Evolutionary conservation across 495 filamentous ascomycete species (phyloP).

Genomic region (Rhypophila decipiens): DNA sequence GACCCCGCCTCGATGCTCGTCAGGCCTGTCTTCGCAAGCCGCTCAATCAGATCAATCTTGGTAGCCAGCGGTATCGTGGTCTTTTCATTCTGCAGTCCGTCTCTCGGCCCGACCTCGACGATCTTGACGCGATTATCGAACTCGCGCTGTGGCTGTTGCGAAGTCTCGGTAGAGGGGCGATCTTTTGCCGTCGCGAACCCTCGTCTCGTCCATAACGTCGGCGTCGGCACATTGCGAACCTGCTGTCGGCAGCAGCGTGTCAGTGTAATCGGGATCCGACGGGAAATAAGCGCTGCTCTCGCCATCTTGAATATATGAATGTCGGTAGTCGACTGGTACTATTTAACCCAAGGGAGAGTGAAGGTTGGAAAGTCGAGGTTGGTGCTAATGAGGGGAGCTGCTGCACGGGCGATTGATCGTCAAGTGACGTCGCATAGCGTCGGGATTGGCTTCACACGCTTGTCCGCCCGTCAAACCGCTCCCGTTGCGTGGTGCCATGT

Average conservation of each 20-base stretch:
- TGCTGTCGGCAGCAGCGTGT: neutral
- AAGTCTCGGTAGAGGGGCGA: neutral
- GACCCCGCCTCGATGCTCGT: slow-evolving; percentile 88
- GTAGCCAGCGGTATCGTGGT: slow-evolving; percentile 69
- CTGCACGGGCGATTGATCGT: neutral
- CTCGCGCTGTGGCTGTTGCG: neutral
- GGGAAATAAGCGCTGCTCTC: slow-evolving; percentile 2
- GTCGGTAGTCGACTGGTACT: neutral
- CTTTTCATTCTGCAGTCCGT: slow-evolving; percentile 96
- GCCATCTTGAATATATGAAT: slow-evolving; percentile 4
- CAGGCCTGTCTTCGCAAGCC: slow-evolving; percentile 78
- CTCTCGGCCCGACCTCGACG: slow-evolving; percentile 89
- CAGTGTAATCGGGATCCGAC: neutral
- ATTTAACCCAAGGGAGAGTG: slow-evolving; percentile 1
- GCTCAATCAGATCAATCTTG: slow-evolving; percentile 77
- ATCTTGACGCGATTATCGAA: slow-evolving; percentile 54
- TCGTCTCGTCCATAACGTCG: neutral
- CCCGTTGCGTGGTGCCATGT: too few relatives aligned
- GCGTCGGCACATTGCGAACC: neutral
- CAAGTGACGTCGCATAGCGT: slow-evolving; percentile 23
- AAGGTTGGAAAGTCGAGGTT: neutral
- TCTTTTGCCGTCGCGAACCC: neutral
- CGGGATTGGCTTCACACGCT: too few relatives aligned
- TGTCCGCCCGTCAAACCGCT: too few relatives aligned
- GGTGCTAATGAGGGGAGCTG: neutral